A percentile compares a stretch with the other conserved stretches of the same genome.
Evolutionary conservation across 2,329 filamentous ascomycete species (phyloP).

Genomic region (Botrytis hyacinthi): DNA sequence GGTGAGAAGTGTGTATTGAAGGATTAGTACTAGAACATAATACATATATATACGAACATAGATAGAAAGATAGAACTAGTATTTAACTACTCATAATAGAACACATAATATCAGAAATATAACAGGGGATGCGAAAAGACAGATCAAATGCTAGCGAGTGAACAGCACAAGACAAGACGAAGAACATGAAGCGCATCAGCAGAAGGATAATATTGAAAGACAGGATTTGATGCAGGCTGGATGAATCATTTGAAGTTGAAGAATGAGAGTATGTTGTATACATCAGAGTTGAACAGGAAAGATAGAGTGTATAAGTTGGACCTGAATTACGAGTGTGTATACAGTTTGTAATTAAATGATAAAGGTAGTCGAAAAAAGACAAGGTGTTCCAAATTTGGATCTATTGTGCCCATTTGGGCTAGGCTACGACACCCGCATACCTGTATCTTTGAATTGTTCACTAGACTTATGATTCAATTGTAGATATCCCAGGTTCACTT

Average conservation of each 20-base stretch:
- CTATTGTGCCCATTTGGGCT: not conserved
- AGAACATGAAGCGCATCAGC: not conserved
- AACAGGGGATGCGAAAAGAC: too few relatives aligned
- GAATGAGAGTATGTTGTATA: not conserved
- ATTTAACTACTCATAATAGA: too few relatives aligned
- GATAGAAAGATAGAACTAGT: too few relatives aligned
- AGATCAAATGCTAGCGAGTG: not conserved
- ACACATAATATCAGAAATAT: too few relatives aligned
- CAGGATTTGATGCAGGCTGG: fast-evolving
- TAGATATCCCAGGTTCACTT: not conserved
- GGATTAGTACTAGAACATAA: too few relatives aligned
- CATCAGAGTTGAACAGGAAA: not conserved
- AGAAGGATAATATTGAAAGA: not conserved
- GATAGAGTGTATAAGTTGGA: not conserved
- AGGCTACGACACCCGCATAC: not conserved
- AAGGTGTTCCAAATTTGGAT: not conserved
- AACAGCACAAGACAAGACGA: not conserved
- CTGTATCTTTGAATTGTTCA: not conserved
- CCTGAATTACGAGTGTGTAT: not conserved
- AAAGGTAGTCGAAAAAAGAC: not conserved
- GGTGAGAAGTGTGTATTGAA: too few relatives aligned
- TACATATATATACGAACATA: too few relatives aligned
- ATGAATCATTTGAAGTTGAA: not conserved
- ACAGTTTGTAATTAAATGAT: not conserved
- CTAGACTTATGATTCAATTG: not conserved